These are phyloP conservation scores for Prosopis cineraria DNA, from an alignment of 306 rosid genomes.

Conservation along the genomic window DNA sequence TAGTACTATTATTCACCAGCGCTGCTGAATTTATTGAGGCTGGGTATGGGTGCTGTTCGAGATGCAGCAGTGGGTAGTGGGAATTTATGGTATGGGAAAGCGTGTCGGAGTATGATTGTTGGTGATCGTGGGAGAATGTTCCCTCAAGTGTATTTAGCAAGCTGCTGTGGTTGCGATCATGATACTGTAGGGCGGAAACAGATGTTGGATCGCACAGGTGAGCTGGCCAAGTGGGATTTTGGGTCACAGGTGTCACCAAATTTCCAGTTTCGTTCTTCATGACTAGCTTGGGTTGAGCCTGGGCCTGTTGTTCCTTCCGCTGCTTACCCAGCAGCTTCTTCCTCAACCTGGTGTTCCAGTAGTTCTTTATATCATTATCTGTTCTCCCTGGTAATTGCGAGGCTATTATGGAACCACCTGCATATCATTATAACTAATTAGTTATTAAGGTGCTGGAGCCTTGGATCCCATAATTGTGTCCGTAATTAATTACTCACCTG, in stretches of 20 bases:
- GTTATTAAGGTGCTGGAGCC: neutral
- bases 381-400: slow-evolving; percentile 95
- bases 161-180: neutral
- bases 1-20: slow-evolving; percentile 16
- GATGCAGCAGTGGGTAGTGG: slow-evolving; percentile 16
- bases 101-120: neutral
- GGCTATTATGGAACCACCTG: slow-evolving; percentile 98
- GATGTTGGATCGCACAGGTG: slow-evolving; percentile 34
- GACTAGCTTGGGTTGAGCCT: slow-evolving; percentile 58
- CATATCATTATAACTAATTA: neutral
- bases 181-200: slow-evolving; percentile 30
- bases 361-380: slow-evolving; percentile 93
- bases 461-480: neutral
- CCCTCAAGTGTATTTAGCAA: neutral
- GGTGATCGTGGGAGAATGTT: neutral
- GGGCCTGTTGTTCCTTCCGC: slow-evolving; percentile 61
- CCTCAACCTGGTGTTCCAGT: slow-evolving; percentile 96
- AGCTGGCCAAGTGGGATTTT: slow-evolving; percentile 46
- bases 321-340: slow-evolving; percentile 87
- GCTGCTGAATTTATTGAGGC: slow-evolving; percentile 36
- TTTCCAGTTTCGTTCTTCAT: slow-evolving; percentile 48
- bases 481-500: slow-evolving; percentile 55
- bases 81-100: neutral
- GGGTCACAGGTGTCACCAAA: slow-evolving; percentile 35
- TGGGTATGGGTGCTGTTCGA: slow-evolving; percentile 32